These are phyloP conservation scores for Corymbia citriodora DNA, from an alignment of 441 rosid species.

Conservation along the genomic window DNA sequence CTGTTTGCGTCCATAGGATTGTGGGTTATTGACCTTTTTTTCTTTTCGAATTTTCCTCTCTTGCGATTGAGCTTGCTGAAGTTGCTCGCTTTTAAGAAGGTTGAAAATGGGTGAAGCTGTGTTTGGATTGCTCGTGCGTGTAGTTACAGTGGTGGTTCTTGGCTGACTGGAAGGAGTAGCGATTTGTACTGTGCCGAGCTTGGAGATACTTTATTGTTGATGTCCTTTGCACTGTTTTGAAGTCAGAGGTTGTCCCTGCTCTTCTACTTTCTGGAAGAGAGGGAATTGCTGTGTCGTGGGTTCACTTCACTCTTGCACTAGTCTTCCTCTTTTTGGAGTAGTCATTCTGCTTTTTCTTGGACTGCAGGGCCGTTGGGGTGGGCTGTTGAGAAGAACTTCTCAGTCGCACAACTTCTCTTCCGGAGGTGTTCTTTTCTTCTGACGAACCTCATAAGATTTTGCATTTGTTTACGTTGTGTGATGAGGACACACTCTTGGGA, in stretches of 20 bases:
- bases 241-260: not conserved
- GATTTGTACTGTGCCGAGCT: not conserved
- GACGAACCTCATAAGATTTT: not conserved
- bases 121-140: not conserved
- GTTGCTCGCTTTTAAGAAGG: not conserved
- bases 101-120: not conserved
- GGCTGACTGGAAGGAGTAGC: not conserved
- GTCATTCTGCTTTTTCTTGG: not conserved
- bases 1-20: not conserved
- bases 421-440: constrained; percentile 35
- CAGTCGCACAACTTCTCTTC: constrained; percentile 51
- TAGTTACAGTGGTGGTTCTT: not conserved
- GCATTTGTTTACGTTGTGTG: not conserved
- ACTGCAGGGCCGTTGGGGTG: constrained; percentile 43
- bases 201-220: not conserved
- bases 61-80: not conserved
- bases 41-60: not conserved
- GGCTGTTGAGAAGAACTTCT: constrained; percentile 38
- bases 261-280: not conserved
- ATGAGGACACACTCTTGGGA: not conserved
- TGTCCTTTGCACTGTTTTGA: not conserved
- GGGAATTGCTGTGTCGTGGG: not conserved
- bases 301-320: not conserved
- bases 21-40: not conserved
- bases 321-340: not conserved